Evolutionary conservation across 805 yeast genomes (phyloP), one percentile per base, ranked within the genome.

Genomic region (Saccharomycopsis babjevae): DNA sequence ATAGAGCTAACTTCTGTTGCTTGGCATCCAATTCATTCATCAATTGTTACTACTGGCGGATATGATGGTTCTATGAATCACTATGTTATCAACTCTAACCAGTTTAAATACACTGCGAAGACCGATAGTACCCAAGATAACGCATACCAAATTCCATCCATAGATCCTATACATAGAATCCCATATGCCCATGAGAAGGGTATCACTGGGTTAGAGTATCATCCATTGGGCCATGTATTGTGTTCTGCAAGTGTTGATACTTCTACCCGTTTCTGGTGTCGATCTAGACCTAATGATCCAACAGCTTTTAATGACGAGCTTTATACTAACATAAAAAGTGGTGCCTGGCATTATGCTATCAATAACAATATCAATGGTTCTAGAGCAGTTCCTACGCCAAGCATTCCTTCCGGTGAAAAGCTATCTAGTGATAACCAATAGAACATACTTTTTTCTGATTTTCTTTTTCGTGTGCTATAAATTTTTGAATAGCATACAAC

Each of bases 101-200:
- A 68, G 13, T 72, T 72, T 30, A 79, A 76, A 55, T n/a, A 30
- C 8, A n/a, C 52, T 15, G 32, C 54, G 1, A 32, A 36, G 25
- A 43, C 40, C 10, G 59, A 56, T 56, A n/a, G 16, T 30, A 54
- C 32, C 25, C 8, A 55, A 57, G n/a, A 46, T 63, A n/a, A 58
- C 68, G 16, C 60, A 62, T 54, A 56, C 54, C 63, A 62, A 50
- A 61, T 62, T 13, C 65, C 65, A 10, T 63, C 65, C 2, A 56
- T 60, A 20, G 70, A 70, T 18, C 79, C 85, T 10, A 74, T 74
- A 43, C 92, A 86, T 63, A 68, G 71, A 18, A 88, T 94, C 40
- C 97, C 97, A 2, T 85, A 82, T 72, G 99, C 98, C 0, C 99
- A 94, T 71, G 97, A 91, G 68, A 88, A 89, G 74, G 96, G 96